Conservation (phyloP, 371 early-diverging fungal species). For the Mortierella sp. region DNA sequence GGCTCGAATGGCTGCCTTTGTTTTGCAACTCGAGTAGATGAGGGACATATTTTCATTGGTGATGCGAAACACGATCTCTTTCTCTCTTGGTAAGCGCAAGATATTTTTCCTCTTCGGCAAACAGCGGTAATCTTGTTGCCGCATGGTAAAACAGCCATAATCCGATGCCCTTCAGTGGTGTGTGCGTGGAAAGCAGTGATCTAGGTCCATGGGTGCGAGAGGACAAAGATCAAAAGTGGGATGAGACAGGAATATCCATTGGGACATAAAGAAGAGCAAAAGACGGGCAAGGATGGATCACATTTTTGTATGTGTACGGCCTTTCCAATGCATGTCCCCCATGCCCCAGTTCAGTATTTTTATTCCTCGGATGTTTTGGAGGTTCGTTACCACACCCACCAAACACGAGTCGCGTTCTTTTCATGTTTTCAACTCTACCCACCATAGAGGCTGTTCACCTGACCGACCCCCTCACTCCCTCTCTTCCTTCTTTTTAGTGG, state of each 20-base stretch:
- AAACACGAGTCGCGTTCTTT: slow-evolving; percentile 1
- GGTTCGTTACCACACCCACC: neutral
- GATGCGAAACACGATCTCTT: neutral
- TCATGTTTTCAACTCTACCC: neutral
- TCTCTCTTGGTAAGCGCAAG: neutral
- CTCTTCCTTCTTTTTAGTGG: neutral
- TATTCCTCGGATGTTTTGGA: neutral
- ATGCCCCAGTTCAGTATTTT: neutral
- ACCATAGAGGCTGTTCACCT: no score
- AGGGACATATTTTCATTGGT: neutral
- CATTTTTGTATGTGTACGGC: no score
- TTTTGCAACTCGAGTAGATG: neutral
- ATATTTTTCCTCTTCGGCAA: neutral
- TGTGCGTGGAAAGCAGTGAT: neutral
- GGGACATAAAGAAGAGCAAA: neutral
- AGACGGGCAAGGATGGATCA: no score
- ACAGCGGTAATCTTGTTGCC: neutral
- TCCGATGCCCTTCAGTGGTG: neutral
- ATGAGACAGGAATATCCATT: neutral
- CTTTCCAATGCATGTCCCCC: no score
- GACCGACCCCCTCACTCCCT: neutral
- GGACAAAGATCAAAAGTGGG: neutral
- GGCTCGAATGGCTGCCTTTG: neutral
- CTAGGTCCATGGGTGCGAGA: neutral
- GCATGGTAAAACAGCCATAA: neutral